Percentiles rank a stretch among this genome's conserved stretches.
Evolutionary conservation across 371 early-diverging fungal genomes (phyloP).

Genomic region (Mucor indicus): DNA sequence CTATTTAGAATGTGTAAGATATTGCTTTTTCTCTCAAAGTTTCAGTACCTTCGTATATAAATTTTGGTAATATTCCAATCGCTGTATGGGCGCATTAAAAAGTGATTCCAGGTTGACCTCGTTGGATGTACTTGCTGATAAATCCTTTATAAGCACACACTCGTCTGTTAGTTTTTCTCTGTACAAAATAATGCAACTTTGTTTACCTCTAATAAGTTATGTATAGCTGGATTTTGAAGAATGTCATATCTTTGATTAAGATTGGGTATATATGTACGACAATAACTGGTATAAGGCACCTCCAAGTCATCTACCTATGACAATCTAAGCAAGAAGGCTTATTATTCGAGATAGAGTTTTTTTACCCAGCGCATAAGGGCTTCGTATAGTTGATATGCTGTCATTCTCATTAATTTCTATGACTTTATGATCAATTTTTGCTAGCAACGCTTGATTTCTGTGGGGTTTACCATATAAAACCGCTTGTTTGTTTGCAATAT

Average conservation of each 20-base stretch:
- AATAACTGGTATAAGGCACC: slow-evolving; percentile 49
- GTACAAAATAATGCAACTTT: no score
- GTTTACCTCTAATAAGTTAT: no score
- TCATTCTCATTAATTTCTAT: no score
- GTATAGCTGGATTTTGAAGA: slow-evolving; percentile 24
- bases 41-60: no score
- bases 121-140: slow-evolving; percentile 23
- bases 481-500: slow-evolving; percentile 44
- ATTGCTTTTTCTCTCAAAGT: no score
- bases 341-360: no score
- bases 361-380: slow-evolving; percentile 52
- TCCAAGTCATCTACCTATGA: slow-evolving; percentile 49
- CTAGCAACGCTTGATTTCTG: no score
- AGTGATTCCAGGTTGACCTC: slow-evolving; percentile 39
- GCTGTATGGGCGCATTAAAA: slow-evolving; percentile 44
- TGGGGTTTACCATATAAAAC: slow-evolving; percentile 42
- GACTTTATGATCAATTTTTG: no score
- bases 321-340: no score
- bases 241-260: slow-evolving; percentile 41
- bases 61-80: slow-evolving; percentile 46
- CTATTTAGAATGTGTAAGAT: no score
- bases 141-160: slow-evolving; percentile 21
- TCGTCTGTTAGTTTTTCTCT: no score
- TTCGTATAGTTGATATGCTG: slow-evolving; percentile 36
- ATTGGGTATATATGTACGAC: slow-evolving; percentile 30